Evolutionary conservation across 2,329 filamentous ascomycete species (phyloP).

Genomic region (Macrophomina tecta): DNA sequence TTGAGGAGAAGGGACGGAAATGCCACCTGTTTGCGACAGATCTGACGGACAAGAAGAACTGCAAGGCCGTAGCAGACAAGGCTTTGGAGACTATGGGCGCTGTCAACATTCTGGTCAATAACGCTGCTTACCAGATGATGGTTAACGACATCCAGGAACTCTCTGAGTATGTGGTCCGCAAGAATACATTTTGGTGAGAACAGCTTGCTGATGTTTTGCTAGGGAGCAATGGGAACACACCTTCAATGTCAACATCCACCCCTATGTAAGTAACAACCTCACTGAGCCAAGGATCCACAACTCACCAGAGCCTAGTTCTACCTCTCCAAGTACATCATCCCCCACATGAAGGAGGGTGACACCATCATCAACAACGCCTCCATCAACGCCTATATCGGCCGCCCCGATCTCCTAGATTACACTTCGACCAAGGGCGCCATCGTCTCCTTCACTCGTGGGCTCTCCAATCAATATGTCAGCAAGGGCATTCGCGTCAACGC

Average conservation of each 20-base stretch:
- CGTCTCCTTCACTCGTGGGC: constrained; percentile 76
- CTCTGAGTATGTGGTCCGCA: constrained; percentile 60
- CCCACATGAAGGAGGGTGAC: constrained; percentile 75
- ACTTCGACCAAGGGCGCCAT: constrained; percentile 81
- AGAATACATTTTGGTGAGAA: neutral
- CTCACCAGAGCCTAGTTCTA: constrained; percentile 60
- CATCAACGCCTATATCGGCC: constrained; percentile 82
- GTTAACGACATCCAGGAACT: constrained; percentile 73
- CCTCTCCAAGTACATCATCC: constrained; percentile 76
- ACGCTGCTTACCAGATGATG: constrained; percentile 78
- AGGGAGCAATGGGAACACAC: constrained; percentile 80
- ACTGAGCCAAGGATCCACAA: neutral
- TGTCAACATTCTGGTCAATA: constrained; percentile 78
- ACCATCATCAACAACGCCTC: constrained; percentile 87
- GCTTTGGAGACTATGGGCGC: constrained; percentile 69
- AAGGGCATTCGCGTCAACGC: constrained; percentile 79
- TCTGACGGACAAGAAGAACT: constrained; percentile 69
- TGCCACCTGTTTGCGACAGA: constrained; percentile 70
- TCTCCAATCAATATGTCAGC: constrained; percentile 75
- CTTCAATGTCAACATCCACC: constrained; percentile 83
- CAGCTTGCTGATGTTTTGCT: constrained; percentile 29
- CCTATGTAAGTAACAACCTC: constrained; percentile 51
- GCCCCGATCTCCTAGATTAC: constrained; percentile 81
- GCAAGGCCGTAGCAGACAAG: constrained; percentile 71
- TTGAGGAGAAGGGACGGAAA: constrained; percentile 70